Conservation (phyloP, 495 filamentous ascomycete species). For the Tuber indicum region DNA sequence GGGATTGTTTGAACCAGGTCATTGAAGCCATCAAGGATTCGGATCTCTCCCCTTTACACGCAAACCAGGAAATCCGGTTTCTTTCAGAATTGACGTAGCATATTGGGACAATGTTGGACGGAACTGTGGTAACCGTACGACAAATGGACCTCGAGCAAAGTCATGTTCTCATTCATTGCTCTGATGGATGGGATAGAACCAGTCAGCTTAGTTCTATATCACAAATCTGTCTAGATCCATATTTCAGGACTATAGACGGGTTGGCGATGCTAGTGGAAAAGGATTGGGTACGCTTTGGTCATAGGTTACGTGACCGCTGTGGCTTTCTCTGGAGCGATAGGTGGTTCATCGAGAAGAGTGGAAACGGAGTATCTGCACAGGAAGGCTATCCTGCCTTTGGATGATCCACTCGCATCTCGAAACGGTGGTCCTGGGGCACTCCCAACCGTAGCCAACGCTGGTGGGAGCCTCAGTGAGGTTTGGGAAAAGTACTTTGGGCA, state of each 20-base stretch:
- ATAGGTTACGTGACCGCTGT: slow-evolving; percentile 88
- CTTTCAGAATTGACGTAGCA: slow-evolving; percentile 94
- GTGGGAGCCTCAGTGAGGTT: slow-evolving; percentile 55
- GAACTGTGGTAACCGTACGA: slow-evolving; percentile 74
- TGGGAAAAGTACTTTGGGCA: slow-evolving; percentile 79
- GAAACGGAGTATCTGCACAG: slow-evolving; percentile 23
- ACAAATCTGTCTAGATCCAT: slow-evolving; percentile 89
- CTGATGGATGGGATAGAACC: slow-evolving; percentile 96
- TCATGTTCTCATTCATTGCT: slow-evolving; percentile 94
- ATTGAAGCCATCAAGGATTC: slow-evolving; percentile 87
- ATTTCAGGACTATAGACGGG: slow-evolving; percentile 88
- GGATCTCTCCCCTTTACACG: slow-evolving; percentile 77
- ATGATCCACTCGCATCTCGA: slow-evolving; percentile 17
- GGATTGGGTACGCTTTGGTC: slow-evolving; percentile 94
- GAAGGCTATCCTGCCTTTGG: slow-evolving; percentile 15
- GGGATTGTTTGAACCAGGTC: slow-evolving; percentile 80
- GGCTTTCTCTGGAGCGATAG: slow-evolving; percentile 83
- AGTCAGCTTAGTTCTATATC: slow-evolving; percentile 89
- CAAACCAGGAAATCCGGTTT: slow-evolving; percentile 70
- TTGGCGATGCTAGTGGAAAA: slow-evolving; percentile 93
- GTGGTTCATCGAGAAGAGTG: slow-evolving; percentile 62
- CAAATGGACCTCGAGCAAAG: slow-evolving; percentile 88
- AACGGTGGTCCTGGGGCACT: slow-evolving; percentile 10
- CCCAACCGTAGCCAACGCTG: slow-evolving; percentile 8
- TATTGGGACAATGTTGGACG: slow-evolving; percentile 75